phyloP scores from a whole-genome alignment of 1,284 basidiomycete species.

The Ganoderma meredithae region DNA sequence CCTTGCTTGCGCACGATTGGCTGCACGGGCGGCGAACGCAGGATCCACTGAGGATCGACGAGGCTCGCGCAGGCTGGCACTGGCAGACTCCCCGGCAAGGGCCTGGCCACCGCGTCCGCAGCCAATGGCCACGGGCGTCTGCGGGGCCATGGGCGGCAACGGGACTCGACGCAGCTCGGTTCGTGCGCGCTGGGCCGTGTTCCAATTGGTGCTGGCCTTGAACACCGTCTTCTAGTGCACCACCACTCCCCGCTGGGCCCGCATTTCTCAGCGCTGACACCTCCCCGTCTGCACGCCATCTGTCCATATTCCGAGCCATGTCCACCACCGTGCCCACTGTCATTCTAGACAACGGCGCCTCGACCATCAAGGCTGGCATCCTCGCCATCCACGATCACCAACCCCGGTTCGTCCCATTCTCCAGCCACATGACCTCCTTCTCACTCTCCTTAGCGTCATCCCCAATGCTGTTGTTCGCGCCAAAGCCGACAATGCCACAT shows the following conservation, averaged over 20 bases:
- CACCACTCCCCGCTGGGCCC: not conserved
- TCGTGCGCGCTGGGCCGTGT: not conserved
- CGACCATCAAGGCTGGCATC: slow-evolving; percentile 80
- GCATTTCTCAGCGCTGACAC: slow-evolving; percentile 8
- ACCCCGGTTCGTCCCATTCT: slow-evolving; percentile 40
- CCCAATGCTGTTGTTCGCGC: slow-evolving; percentile 84
- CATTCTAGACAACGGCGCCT: slow-evolving; percentile 88
- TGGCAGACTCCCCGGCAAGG: not conserved
- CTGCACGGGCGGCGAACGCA: not conserved
- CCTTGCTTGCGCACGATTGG: not conserved
- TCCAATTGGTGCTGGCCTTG: slow-evolving; percentile 24
- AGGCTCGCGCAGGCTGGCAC: no score
- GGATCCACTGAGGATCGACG: not conserved
- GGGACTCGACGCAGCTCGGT: not conserved
- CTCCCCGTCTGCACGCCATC: slow-evolving; percentile 14
- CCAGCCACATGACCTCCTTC: slow-evolving; percentile 12
- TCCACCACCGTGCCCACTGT: slow-evolving; percentile 54
- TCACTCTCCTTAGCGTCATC: slow-evolving; percentile 58
- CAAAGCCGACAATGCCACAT: slow-evolving; percentile 79
- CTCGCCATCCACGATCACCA: slow-evolving; percentile 41
- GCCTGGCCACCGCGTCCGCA: slow-evolving; percentile 9
- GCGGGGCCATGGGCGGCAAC: not conserved
- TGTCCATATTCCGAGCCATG: slow-evolving; percentile 41
- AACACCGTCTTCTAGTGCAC: slow-evolving; percentile 16
- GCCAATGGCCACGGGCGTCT: slow-evolving; percentile 5